These are phyloP conservation scores for Cylindrotheca fusiformis DNA, from an alignment of 108 stramenopile genomes.

Conservation along the genomic window DNA sequence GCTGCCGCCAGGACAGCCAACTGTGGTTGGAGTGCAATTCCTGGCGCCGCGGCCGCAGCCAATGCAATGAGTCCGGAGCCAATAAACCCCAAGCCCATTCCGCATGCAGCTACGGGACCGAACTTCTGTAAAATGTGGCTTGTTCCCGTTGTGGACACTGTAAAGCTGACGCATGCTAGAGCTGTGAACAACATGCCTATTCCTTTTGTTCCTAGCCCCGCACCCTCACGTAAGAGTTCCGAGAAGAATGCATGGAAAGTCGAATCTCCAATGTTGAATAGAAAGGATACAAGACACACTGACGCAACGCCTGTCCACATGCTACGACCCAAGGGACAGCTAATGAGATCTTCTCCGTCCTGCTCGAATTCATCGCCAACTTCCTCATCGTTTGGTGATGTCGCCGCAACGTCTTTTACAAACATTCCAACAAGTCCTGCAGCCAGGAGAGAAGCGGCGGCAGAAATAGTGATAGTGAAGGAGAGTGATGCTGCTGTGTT, in stretches of 20 bases:
- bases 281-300: conserved; percentile 52
- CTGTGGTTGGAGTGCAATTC: conserved; percentile 14
- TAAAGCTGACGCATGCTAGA: conserved; percentile 67
- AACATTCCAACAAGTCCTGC: conserved; percentile 37
- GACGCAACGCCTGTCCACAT: conserved; percentile 78
- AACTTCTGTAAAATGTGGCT: conserved; percentile 42
- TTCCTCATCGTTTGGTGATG: not conserved
- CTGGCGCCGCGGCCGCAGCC: conserved; percentile 40
- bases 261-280: conserved; percentile 71
- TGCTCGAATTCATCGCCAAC: conserved; percentile 9
- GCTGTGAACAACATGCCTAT: conserved; percentile 66
- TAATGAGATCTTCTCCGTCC: conserved; percentile 29
- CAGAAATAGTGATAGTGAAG: conserved; percentile 61
- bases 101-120: conserved; percentile 66
- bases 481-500: conserved; percentile 34
- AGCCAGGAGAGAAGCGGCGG: conserved; percentile 55
- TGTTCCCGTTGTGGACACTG: conserved; percentile 46
- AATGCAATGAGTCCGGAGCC: conserved; percentile 55
- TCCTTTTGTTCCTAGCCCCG: conserved; percentile 40
- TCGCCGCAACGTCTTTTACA: conserved; percentile 24
- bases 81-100: conserved; percentile 49
- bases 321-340: conserved; percentile 65
- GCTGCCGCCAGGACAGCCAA: conserved; percentile 33
- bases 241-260: conserved; percentile 82
- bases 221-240: conserved; percentile 48